Evolutionary conservation across 1,284 basidiomycete species (phyloP).

Genomic region (Fomitopsis pinicola): DNA sequence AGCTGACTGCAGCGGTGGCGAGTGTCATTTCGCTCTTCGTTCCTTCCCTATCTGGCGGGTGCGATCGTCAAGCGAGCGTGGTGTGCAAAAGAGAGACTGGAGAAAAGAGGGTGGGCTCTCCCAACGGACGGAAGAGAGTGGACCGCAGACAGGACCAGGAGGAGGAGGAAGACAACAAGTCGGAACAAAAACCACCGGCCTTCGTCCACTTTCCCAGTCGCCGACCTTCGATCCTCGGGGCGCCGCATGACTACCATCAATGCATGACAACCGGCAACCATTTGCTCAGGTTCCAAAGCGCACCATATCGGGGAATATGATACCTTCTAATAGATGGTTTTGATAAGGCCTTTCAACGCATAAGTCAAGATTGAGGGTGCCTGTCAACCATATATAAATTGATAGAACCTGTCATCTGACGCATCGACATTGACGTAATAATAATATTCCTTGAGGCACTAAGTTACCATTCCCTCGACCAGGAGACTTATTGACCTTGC

Average conservation of each 20-base stretch:
- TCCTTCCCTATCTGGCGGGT: not conserved
- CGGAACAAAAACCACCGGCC: not conserved
- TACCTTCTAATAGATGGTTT: not conserved
- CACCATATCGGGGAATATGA: not conserved
- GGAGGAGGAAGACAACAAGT: constrained; percentile 5
- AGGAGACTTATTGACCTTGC: no score
- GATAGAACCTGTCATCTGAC: not conserved
- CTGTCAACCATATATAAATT: not conserved
- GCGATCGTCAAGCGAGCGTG: constrained; percentile 2
- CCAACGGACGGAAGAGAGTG: constrained; percentile 15
- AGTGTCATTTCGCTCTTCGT: constrained; percentile 16
- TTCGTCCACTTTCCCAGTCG: no score
- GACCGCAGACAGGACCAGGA: constrained; percentile 6
- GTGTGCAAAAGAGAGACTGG: constrained; percentile 19
- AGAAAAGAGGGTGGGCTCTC: constrained; percentile 26
- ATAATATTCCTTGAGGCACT: not conserved
- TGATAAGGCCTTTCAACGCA: no score
- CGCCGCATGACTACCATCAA: not conserved
- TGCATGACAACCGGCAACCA: not conserved
- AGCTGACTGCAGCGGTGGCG: constrained; percentile 13
- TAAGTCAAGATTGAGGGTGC: not conserved
- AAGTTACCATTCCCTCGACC: no score
- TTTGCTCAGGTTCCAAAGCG: not conserved
- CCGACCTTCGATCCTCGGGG: not conserved
- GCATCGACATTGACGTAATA: not conserved